A percentile compares a stretch with the other conserved stretches of the same genome.
Evolutionary conservation across 768 basidiomycete genomes (phyloP).

Genomic region (Suillus variegatus): DNA sequence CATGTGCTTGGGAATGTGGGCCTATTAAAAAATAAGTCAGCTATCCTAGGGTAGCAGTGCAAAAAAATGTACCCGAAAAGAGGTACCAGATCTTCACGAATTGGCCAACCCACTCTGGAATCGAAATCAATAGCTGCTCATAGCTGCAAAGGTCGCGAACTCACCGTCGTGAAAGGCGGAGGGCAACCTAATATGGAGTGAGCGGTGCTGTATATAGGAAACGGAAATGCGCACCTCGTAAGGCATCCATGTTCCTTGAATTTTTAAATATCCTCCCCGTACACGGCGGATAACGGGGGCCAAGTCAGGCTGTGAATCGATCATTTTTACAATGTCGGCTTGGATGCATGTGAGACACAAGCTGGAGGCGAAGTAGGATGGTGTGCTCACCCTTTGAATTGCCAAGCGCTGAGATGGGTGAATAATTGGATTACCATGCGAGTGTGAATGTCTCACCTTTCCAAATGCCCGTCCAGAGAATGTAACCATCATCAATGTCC

Average conservation of each 20-base stretch:
- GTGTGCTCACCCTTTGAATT: constrained; percentile 75
- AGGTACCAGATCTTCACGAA: constrained; percentile 84
- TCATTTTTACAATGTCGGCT: constrained; percentile 94
- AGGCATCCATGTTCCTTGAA: constrained; percentile 94
- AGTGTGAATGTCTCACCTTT: constrained; percentile 56
- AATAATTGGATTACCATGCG: constrained; percentile 3
- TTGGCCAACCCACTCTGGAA: constrained; percentile 81
- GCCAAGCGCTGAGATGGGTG: constrained; percentile 59
- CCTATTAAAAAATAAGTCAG: constrained; percentile 37
- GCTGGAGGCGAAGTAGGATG: constrained; percentile 11
- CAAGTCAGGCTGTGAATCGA: constrained; percentile 88
- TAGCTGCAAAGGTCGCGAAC: constrained; percentile 28
- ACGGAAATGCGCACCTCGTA: constrained; percentile 60
- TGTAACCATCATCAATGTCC: constrained; percentile 91
- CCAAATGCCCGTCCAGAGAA: constrained; percentile 94
- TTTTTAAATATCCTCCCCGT: constrained; percentile 86
- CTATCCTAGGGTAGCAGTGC: background rate
- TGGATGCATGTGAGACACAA: constrained; percentile 19
- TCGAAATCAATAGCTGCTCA: constrained; percentile 14
- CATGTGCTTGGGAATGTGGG: constrained; percentile 85
- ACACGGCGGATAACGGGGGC: constrained; percentile 81
- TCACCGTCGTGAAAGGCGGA: constrained; percentile 77
- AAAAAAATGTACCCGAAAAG: constrained; percentile 69
- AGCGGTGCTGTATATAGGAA: constrained; percentile 15
- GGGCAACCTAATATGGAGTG: constrained; percentile 57